A percentile compares a stretch with the other conserved stretches of the same genome.
These are phyloP conservation scores for Isatis tinctoria DNA, from an alignment of 345 rosid species.

Conservation along the genomic window DNA sequence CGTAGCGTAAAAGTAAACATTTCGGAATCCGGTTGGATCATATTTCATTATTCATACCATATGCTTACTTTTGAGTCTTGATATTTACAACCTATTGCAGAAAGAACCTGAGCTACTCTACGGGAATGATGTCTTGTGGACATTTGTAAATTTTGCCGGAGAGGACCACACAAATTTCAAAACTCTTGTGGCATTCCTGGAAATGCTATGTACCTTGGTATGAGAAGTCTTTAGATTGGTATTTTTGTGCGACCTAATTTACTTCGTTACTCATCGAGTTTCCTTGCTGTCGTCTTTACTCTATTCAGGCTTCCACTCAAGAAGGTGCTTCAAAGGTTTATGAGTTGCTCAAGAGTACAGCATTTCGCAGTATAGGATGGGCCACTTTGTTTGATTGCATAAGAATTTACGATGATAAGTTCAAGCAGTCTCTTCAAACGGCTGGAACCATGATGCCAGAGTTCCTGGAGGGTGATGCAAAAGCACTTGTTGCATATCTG, in stretches of 20 bases:
- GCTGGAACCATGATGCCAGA: constrained; percentile 89
- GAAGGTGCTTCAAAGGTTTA: constrained; percentile 92
- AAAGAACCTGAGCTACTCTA: constrained; percentile 86
- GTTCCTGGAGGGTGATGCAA: constrained; percentile 92
- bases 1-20: background rate
- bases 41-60: background rate
- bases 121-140: constrained; percentile 96
- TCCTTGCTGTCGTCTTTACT: constrained; percentile 20
- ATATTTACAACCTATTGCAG: constrained; percentile 40
- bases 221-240: constrained; percentile 25
- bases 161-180: constrained; percentile 95
- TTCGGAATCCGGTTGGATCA: background rate
- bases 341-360: constrained; percentile 83
- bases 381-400: constrained; percentile 85
- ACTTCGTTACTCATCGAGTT: background rate
- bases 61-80: background rate
- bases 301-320: constrained; percentile 76
- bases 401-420: constrained; percentile 80
- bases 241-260: background rate
- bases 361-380: constrained; percentile 93
- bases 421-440: constrained; percentile 82
- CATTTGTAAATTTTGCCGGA: constrained; percentile 95
- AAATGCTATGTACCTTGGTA: constrained; percentile 96
- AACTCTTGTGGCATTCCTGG: constrained; percentile 92
- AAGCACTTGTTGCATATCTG: constrained; percentile 94